Percentiles rank a stretch among this genome's conserved stretches.
Conservation (phyloP, 352 stramenopile genomes). For the Phytophthora ramorum region DNA sequence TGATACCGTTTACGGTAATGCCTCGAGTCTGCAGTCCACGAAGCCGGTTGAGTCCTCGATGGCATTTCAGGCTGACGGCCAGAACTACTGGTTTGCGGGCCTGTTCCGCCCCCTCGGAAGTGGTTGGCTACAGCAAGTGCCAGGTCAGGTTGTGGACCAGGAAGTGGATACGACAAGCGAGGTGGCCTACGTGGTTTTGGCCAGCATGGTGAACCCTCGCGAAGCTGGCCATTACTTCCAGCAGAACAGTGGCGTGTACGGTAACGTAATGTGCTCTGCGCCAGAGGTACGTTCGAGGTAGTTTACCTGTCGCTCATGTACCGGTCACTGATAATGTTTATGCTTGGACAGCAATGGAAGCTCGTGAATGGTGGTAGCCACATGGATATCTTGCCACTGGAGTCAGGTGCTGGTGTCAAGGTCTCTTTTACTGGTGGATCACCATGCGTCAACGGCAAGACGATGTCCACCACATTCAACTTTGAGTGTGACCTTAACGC, state of each 20-base stretch:
- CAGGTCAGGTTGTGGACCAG: conserved; percentile 69
- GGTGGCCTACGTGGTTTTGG: conserved; percentile 62
- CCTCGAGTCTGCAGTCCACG: conserved; percentile 37
- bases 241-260: conserved; percentile 72
- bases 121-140: conserved; percentile 57
- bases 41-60: conserved; percentile 52
- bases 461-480: conserved; percentile 59
- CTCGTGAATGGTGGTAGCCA: conserved; percentile 66
- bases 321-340: background rate
- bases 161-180: conserved; percentile 52
- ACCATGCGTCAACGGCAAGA: conserved; percentile 53
- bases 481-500: conserved; percentile 79
- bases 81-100: conserved; percentile 60
- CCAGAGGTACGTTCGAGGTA: conserved; percentile 50
- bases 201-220: conserved; percentile 61
- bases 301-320: background rate
- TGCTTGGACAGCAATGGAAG: conserved; percentile 68
- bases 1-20: conserved; percentile 47
- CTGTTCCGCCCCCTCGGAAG: conserved; percentile 69
- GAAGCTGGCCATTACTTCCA: conserved; percentile 73
- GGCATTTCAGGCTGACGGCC: conserved; percentile 51
- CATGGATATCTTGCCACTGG: conserved; percentile 63
- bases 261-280: conserved; percentile 74
- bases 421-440: conserved; percentile 65
- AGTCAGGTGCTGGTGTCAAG: conserved; percentile 65